phyloP scores from a whole-genome alignment of 148 eudicot genomes.

The Suaeda aralocaspica region DNA sequence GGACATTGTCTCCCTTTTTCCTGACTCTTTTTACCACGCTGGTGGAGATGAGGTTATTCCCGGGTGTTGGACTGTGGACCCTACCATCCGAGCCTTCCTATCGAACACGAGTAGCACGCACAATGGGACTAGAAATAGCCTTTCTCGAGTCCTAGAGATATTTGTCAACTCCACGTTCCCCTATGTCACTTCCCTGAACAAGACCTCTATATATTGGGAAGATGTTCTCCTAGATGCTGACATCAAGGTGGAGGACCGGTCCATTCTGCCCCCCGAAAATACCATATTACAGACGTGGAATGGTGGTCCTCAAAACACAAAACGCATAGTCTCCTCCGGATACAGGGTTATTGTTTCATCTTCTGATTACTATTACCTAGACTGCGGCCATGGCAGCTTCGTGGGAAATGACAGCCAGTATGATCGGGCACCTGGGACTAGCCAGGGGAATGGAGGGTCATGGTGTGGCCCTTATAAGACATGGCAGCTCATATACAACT shows the following conservation, averaged over 20 bases:
- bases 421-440: slow-evolving; percentile 44
- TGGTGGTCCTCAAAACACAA: slow-evolving; percentile 59
- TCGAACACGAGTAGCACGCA: slow-evolving; percentile 37
- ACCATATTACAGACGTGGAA: slow-evolving; percentile 87
- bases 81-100: slow-evolving; percentile 46
- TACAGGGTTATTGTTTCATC: slow-evolving; percentile 79
- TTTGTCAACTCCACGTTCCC: slow-evolving; percentile 70
- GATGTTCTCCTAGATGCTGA: slow-evolving; percentile 56
- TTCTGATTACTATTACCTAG: slow-evolving; percentile 73
- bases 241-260: slow-evolving; percentile 36
- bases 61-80: slow-evolving; percentile 82
- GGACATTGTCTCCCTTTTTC: slow-evolving; percentile 62
- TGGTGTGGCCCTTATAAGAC: slow-evolving; percentile 96
- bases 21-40: slow-evolving; percentile 60
- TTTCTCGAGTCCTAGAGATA: slow-evolving; percentile 58
- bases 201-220: slow-evolving; percentile 86
- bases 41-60: slow-evolving; percentile 80
- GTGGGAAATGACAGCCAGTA: slow-evolving; percentile 66
- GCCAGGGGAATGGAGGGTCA: slow-evolving; percentile 65
- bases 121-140: slow-evolving; percentile 8
- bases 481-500: slow-evolving; percentile 84
- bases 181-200: slow-evolving; percentile 45
- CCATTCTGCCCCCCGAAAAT: slow-evolving; percentile 49
- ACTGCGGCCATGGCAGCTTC: slow-evolving; percentile 89
- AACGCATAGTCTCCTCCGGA: slow-evolving; percentile 58